Evolutionary conservation across 371 early-diverging fungal genomes (phyloP).

Genomic region (Mucor velutinosus): DNA sequence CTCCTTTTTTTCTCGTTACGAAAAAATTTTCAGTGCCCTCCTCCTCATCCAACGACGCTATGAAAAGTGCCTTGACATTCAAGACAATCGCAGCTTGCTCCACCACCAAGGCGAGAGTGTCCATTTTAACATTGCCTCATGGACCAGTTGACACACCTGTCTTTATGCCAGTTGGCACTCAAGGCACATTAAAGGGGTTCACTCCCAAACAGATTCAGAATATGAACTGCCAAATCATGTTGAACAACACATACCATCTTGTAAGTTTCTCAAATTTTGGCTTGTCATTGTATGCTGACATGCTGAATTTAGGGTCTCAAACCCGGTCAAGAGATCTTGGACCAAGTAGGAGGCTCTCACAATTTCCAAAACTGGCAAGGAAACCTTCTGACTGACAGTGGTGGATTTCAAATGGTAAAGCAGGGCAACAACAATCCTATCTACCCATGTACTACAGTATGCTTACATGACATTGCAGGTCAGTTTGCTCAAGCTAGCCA

Average conservation of each 20-base stretch:
- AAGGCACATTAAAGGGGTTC: conserved; percentile 93
- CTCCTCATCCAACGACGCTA: background rate
- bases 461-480: background rate
- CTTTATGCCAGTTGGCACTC: conserved; percentile 99
- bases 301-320: conserved; percentile 40
- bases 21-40: background rate
- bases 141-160: conserved; percentile 87
- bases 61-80: conserved; percentile 35
- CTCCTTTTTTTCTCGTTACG: background rate
- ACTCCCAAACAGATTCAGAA: conserved; percentile 78
- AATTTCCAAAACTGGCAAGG: conserved; percentile 89
- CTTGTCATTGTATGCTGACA: background rate
- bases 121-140: conserved; percentile 81
- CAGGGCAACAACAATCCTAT: background rate
- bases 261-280: conserved; percentile 35
- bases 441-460: background rate
- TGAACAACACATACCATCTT: conserved; percentile 93
- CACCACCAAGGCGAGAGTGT: conserved; percentile 90
- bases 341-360: conserved; percentile 81
- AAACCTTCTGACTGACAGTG: conserved; percentile 82
- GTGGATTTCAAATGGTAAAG: conserved; percentile 95
- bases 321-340: conserved; percentile 79
- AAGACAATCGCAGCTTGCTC: conserved; percentile 71
- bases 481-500: conserved; percentile 80
- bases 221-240: conserved; percentile 89